These are phyloP conservation scores for Vicia faba DNA, from an alignment of 306 rosid species.

Conservation along the genomic window DNA sequence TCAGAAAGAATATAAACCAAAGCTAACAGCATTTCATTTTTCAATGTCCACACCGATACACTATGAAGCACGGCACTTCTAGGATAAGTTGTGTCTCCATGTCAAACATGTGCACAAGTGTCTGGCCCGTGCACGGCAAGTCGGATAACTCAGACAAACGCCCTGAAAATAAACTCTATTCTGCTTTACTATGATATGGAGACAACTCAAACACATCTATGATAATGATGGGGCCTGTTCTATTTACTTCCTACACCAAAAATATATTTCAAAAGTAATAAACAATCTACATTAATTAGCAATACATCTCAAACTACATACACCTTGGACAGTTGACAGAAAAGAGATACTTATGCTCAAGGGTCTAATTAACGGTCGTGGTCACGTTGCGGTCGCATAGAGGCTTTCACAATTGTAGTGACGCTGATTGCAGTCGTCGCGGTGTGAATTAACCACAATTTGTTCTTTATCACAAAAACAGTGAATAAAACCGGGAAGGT, in stretches of 20 bases:
- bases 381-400: no score
- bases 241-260: no score
- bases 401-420: no score
- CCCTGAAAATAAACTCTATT: background rate
- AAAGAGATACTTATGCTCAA: background rate
- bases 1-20: background rate
- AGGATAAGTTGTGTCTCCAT: background rate
- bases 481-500: no score
- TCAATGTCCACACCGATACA: background rate
- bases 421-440: no score
- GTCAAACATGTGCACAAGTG: background rate
- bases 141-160: background rate
- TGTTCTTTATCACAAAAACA: no score
- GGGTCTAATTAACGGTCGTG: no score
- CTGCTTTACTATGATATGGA: no score
- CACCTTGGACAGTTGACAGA: background rate
- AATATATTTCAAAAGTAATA: no score
- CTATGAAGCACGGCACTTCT: background rate
- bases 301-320: background rate
- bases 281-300: background rate
- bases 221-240: no score
- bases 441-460: no score
- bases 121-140: background rate
- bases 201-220: no score
- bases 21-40: background rate